A percentile compares a stretch with the other conserved stretches of the same genome.
Evolutionary conservation across 2,329 filamentous ascomycete species (phyloP).

Genomic region (Ophiosphaerella herpotricha): DNA sequence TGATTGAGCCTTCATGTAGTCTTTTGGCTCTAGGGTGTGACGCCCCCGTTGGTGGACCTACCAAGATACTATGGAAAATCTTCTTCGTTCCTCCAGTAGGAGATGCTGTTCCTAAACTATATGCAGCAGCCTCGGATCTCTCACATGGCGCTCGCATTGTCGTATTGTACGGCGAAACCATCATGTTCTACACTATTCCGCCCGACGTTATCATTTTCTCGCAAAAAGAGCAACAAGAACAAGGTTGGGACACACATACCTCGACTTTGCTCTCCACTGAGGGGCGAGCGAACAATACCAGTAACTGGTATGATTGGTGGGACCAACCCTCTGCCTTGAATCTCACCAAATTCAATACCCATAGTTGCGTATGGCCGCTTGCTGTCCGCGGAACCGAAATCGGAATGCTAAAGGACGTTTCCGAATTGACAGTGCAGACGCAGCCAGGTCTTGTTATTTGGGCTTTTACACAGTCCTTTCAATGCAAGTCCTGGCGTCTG

Average conservation of each 20-base stretch:
- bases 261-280: conserved; percentile 9
- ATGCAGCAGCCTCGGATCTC: conserved; percentile 62
- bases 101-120: conserved; percentile 54
- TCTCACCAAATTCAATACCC: conserved; percentile 1
- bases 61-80: conserved; percentile 63
- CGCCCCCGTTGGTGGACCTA: conserved; percentile 61
- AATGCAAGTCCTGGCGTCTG: conserved; percentile 55
- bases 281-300: background rate
- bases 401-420: conserved; percentile 51
- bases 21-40: conserved; percentile 66
- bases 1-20: conserved; percentile 63
- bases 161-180: conserved; percentile 57
- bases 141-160: conserved; percentile 63
- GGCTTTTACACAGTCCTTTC: conserved; percentile 54
- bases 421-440: conserved; percentile 57
- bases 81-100: conserved; percentile 53
- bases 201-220: conserved; percentile 52
- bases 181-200: conserved; percentile 67
- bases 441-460: conserved; percentile 55
- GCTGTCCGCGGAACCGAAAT: conserved; percentile 57
- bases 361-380: conserved; percentile 52
- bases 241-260: conserved; percentile 23
- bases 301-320: conserved; percentile 42
- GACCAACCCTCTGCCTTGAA: conserved; percentile 13
- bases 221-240: conserved; percentile 27